phyloP scores from a whole-genome alignment of 208 protist genomes.

The Trichomonas tenax region DNA sequence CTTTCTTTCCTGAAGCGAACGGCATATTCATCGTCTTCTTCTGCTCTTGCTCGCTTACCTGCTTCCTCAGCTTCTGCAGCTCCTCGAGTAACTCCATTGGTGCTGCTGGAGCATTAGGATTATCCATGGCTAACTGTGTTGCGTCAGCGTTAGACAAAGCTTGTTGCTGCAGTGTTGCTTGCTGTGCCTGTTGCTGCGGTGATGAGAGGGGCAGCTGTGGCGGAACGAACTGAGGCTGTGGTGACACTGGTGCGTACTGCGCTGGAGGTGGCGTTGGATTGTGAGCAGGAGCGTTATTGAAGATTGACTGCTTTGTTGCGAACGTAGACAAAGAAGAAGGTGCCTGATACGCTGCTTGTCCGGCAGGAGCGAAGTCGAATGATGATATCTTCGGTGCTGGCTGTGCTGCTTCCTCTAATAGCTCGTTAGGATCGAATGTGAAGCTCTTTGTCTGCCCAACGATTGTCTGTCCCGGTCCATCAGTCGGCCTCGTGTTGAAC shows the following conservation, averaged over 20 bases:
- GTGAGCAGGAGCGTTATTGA: background rate
- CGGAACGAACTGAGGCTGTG: background rate
- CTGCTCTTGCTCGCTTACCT: background rate
- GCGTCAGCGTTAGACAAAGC: background rate
- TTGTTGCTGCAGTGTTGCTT: background rate
- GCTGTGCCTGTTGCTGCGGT: background rate
- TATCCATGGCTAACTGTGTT: background rate
- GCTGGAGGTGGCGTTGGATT: background rate
- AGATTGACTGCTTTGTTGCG: background rate
- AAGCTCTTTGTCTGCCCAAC: background rate
- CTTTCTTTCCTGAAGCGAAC: background rate
- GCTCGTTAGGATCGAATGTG: background rate
- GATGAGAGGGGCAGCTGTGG: too few relatives aligned
- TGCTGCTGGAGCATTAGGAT: background rate
- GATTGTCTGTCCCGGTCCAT: background rate
- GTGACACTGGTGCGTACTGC: background rate
- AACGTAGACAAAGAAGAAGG: background rate
- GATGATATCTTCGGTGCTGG: background rate
- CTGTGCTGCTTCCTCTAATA: background rate
- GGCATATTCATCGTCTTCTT: background rate
- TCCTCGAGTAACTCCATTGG: background rate
- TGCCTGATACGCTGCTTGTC: background rate
- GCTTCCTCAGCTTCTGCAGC: background rate
- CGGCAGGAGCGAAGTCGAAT: background rate
- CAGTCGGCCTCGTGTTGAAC: background rate